These are phyloP conservation scores for Microbotryomycetes sp. DNA, from an alignment of 1,284 basidiomycete genomes.

Conservation along the genomic window DNA sequence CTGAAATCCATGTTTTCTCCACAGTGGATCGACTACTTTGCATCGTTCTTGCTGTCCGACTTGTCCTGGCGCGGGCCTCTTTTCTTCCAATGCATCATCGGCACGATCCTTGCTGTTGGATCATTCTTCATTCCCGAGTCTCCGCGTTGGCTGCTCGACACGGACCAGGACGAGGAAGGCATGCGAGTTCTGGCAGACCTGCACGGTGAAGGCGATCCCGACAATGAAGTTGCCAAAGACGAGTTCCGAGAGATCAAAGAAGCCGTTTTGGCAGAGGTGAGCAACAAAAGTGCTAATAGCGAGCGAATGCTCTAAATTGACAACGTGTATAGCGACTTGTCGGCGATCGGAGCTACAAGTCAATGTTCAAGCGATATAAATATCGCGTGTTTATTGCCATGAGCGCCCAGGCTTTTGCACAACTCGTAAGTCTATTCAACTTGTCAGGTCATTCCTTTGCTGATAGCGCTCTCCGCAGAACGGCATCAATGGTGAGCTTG, in stretches of 20 bases:
- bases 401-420: conserved; percentile 94
- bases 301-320: no score
- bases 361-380: conserved; percentile 84
- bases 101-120: conserved; percentile 69
- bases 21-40: conserved; percentile 92
- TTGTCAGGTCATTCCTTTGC: neutral
- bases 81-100: conserved; percentile 56
- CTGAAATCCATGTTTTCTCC: neutral
- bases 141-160: conserved; percentile 90
- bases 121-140: conserved; percentile 87
- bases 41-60: conserved; percentile 57
- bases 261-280: conserved; percentile 70
- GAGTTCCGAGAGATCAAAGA: conserved; percentile 93
- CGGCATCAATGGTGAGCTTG: conserved; percentile 19
- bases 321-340: conserved; percentile 49
- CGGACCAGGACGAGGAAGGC: conserved; percentile 74
- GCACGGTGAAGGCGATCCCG: conserved; percentile 69
- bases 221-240: conserved; percentile 61
- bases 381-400: conserved; percentile 89
- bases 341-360: conserved; percentile 71
- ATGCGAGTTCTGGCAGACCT: conserved; percentile 83
- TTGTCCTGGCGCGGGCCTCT: conserved; percentile 44
- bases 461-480: conserved; percentile 3
- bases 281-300: conserved; percentile 32
- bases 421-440: conserved; percentile 55